A percentile compares a stretch with the other conserved stretches of the same genome.
These are phyloP conservation scores for Rhodosporidiobolus odoratus DNA, from an alignment of 768 basidiomycete genomes.

Conservation along the genomic window DNA sequence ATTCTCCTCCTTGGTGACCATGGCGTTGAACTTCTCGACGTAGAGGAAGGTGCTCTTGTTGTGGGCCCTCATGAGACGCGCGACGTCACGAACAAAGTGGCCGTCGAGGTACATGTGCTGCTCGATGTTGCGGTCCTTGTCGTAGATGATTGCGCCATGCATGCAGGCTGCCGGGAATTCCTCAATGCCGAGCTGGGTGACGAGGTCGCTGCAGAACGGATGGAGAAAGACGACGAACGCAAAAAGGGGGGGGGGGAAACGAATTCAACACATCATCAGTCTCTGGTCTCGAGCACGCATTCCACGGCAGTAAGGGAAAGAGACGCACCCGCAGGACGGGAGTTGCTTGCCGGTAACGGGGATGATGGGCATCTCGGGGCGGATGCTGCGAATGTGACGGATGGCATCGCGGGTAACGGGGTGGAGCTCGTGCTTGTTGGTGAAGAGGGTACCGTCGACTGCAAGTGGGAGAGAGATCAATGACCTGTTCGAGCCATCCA, in stretches of 20 bases:
- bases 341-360: conserved; percentile 41
- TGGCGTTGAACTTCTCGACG: conserved; percentile 39
- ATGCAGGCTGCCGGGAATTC: conserved; percentile 35
- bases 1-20: conserved; percentile 38
- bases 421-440: conserved; percentile 40
- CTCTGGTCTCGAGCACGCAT: background rate
- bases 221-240: background rate
- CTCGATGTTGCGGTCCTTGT: conserved; percentile 38
- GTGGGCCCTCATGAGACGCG: conserved; percentile 35
- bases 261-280: too few species aligned
- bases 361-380: conserved; percentile 39
- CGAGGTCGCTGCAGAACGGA: conserved; percentile 16
- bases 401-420: conserved; percentile 32
- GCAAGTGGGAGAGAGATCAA: background rate
- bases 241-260: too few species aligned
- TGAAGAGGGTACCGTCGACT: conserved; percentile 41
- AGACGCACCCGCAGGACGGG: conserved; percentile 32
- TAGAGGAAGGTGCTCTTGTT: conserved; percentile 41
- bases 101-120: conserved; percentile 31
- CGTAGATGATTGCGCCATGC: conserved; percentile 41
- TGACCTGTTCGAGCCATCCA: background rate
- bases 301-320: too few species aligned
- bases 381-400: conserved; percentile 34
- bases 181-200: conserved; percentile 21
- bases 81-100: conserved; percentile 35